phyloP scores from a whole-genome alignment of 2,329 filamentous ascomycete species.

The Ophiostoma triangulosporum region DNA sequence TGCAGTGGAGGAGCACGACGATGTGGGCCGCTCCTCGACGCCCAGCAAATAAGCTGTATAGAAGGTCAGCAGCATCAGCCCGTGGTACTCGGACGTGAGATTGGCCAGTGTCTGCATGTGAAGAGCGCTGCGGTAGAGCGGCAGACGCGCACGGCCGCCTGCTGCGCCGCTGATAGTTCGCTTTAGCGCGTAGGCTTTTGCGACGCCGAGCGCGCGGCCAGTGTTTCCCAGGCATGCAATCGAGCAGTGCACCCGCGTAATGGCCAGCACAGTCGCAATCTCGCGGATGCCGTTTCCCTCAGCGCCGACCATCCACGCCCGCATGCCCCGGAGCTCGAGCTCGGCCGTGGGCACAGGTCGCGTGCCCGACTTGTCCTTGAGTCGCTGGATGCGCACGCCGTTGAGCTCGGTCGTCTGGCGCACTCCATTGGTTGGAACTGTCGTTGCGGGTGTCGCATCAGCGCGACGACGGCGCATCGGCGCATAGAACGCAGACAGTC shows the following conservation, averaged over 20 bases:
- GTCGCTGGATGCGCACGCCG: constrained; percentile 51
- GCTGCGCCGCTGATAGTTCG: constrained; percentile 35
- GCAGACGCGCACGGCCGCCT: constrained; percentile 30
- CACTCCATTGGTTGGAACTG: constrained; percentile 15
- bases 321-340: constrained; percentile 49
- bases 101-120: constrained; percentile 47
- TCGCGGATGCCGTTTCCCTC: constrained; percentile 55
- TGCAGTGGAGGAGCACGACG: too few relatives aligned
- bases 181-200: constrained; percentile 43
- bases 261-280: constrained; percentile 54
- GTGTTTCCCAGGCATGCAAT: constrained; percentile 38
- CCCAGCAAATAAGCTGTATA: constrained; percentile 42
- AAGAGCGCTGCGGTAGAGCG: constrained; percentile 37
- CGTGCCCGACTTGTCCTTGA: constrained; percentile 64
- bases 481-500: constrained; percentile 49
- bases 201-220: constrained; percentile 42
- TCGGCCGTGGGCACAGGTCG: constrained; percentile 59
- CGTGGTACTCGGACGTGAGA: constrained; percentile 41
- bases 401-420: constrained; percentile 37
- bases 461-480: constrained; percentile 38
- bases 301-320: constrained; percentile 51
- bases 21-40: constrained; percentile 26
- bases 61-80: constrained; percentile 40
- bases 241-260: constrained; percentile 48
- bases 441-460: constrained; percentile 16